Evolutionary conservation across 805 yeast genomes (phyloP).

Genomic region (Barnettozyma wickerhamii): DNA sequence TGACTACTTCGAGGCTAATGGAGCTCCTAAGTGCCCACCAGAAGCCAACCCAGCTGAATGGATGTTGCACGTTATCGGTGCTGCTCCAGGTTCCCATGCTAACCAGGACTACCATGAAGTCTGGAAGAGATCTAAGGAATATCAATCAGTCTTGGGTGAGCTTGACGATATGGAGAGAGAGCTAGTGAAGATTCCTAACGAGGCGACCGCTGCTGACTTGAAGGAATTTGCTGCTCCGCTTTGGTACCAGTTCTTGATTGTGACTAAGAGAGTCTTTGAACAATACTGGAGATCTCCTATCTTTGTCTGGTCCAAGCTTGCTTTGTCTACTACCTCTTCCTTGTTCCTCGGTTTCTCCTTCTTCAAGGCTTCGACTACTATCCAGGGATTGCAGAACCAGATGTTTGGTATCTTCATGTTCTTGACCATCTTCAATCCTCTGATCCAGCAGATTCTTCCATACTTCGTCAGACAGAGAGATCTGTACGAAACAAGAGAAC

Average conservation of each 20-base stretch:
- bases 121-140: conserved; percentile 70
- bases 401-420: conserved; percentile 76
- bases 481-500: conserved; percentile 67
- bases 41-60: conserved; percentile 84
- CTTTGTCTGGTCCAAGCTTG: conserved; percentile 60
- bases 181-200: conserved; percentile 36
- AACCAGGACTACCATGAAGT: conserved; percentile 69
- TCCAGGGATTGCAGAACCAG: conserved; percentile 77
- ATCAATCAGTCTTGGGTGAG: conserved; percentile 52
- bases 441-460: conserved; percentile 62
- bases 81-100: conserved; percentile 77
- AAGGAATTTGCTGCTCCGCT: conserved; percentile 43
- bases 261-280: conserved; percentile 50
- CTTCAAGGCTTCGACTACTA: conserved; percentile 58
- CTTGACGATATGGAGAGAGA: conserved; percentile 62
- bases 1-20: conserved; percentile 60
- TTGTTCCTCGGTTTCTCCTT: conserved; percentile 72
- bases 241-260: conserved; percentile 38
- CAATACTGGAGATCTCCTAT: conserved; percentile 68
- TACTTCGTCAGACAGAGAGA: conserved; percentile 56
- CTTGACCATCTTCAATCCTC: conserved; percentile 48
- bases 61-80: conserved; percentile 86
- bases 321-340: conserved; percentile 50
- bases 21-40: conserved; percentile 62
- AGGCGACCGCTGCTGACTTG: conserved; percentile 27